Evolutionary conservation across 179 eudicot species (phyloP).

Genomic region (Actinidia chinensis): DNA sequence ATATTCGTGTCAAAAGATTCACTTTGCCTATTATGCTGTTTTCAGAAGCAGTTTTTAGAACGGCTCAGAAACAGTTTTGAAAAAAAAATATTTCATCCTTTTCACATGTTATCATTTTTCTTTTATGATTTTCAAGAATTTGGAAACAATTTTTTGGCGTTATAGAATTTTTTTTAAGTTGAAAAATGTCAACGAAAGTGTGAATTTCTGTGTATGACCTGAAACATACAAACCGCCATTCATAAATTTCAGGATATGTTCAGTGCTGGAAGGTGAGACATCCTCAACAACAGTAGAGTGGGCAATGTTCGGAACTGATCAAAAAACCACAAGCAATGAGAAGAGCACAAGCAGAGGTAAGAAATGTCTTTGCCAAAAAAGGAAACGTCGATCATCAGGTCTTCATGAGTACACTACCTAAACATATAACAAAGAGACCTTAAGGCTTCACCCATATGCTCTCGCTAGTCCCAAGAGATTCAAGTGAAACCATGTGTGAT

Average conservation of each 20-base stretch:
- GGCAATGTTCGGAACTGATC: not conserved
- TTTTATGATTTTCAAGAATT: too few relatives aligned
- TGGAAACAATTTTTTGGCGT: too few relatives aligned
- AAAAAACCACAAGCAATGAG: not conserved
- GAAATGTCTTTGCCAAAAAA: not conserved
- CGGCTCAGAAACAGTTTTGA: too few relatives aligned
- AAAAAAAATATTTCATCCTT: too few relatives aligned
- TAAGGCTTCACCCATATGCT: not conserved
- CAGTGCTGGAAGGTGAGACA: not conserved
- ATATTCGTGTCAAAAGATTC: too few relatives aligned
- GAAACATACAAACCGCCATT: not conserved
- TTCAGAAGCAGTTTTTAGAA: too few relatives aligned
- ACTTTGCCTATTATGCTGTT: too few relatives aligned
- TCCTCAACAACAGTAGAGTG: not conserved
- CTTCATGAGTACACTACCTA: not conserved
- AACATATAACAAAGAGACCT: conserved; percentile 3
- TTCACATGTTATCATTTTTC: too few relatives aligned
- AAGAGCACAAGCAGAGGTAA: not conserved
- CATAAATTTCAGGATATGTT: not conserved
- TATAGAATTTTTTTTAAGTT: too few relatives aligned
- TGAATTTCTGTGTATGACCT: too few relatives aligned
- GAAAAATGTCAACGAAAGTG: too few relatives aligned
- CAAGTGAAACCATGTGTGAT: not conserved
- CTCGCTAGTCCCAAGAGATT: not conserved
- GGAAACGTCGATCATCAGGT: not conserved